Base-by-base conservation (phyloP, 768 basidiomycete species). In the Galerina marginata region DNA sequence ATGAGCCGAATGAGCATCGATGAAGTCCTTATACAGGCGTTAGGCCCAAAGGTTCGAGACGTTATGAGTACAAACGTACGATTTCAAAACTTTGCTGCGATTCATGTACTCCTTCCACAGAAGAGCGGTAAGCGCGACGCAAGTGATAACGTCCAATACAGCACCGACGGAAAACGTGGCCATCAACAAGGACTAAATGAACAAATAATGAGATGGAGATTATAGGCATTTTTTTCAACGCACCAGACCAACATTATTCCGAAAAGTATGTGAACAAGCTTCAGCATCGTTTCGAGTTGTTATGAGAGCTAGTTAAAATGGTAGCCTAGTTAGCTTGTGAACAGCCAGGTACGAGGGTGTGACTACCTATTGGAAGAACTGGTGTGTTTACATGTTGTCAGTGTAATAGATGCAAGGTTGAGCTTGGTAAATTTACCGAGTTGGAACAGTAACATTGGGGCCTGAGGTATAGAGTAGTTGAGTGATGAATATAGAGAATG, bases 41-140 rank as follows among this genome's bases (percentile, higher is more conserved):
- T 39, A 11, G 39, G 33, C n/a, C 6, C 0, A 16, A 47, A 26
- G 45, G 36, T 38, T 15, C 14, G 9, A 52, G 20, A 25, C 10
- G 29, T 33, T 7, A 33, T 33, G 2, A 51, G 1, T 47, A 39
- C 23, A 10, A 20, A 26, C 45, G 46, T 23, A 56, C 55, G 55
- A 56, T 38, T 48, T 56, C 23, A 56, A 47, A 37, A 56, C 46
- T 10, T 38, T 46, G 23, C 44, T 56, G 20, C 55, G 44, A 23
- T 47, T 33, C 55, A 56, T 56, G 46, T 56, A 56, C 37, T 56
- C 44, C 14, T 45, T 45, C 55, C 55, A 56, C 14, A 56, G 44
- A 36, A 56, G 37, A 4, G 45, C 20, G 47, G 45, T 56, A 15
- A 56, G 39, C 11, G 44, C 55, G 12, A 56, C 20, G 36, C 36